Percentiles rank a stretch among this genome's conserved stretches.
Conservation (phyloP, 2,329 filamentous ascomycete species). For the Xylariaceae sp. region DNA sequence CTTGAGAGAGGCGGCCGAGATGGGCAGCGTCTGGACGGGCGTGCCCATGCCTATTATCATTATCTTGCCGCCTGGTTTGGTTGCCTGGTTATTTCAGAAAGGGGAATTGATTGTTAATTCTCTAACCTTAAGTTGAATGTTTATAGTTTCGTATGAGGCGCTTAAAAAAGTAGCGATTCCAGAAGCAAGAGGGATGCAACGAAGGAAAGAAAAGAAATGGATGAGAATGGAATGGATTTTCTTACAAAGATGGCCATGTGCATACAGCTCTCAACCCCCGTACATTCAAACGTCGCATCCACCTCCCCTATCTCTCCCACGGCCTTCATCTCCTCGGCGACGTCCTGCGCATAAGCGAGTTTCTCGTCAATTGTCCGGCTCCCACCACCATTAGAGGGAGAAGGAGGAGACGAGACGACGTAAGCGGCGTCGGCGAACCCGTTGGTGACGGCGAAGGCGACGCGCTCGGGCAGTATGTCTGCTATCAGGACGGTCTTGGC, state of each 20-base stretch:
- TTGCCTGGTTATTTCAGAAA: background rate
- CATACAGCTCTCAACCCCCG: slow-evolving; percentile 70
- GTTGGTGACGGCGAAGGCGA: slow-evolving; percentile 51
- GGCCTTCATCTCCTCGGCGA: slow-evolving; percentile 40
- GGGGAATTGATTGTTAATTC: no score
- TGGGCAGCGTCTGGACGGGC: slow-evolving; percentile 66
- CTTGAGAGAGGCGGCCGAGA: slow-evolving; percentile 65
- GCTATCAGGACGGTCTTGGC: slow-evolving; percentile 45
- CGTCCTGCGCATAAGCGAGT: slow-evolving; percentile 44
- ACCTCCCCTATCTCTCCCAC: slow-evolving; percentile 50
- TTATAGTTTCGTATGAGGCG: no score
- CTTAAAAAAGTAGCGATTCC: no score
- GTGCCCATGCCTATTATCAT: slow-evolving; percentile 78
- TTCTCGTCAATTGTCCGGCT: slow-evolving; percentile 47
- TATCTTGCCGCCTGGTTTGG: slow-evolving; percentile 63
- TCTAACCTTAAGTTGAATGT: no score
- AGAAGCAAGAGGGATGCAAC: no score
- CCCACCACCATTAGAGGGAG: no score
- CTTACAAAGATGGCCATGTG: slow-evolving; percentile 66
- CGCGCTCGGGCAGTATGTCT: slow-evolving; percentile 51
- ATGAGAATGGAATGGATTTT: slow-evolving; percentile 7
- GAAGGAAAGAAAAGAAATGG: no score
- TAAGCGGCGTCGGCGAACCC: slow-evolving; percentile 51
- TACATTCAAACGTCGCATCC: slow-evolving; percentile 69
- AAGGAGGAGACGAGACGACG: slow-evolving; percentile 46